A percentile compares a stretch with the other conserved stretches of the same genome.
Conservation (phyloP, 179 eudicot genomes). For the Vitellaria paradoxa region DNA sequence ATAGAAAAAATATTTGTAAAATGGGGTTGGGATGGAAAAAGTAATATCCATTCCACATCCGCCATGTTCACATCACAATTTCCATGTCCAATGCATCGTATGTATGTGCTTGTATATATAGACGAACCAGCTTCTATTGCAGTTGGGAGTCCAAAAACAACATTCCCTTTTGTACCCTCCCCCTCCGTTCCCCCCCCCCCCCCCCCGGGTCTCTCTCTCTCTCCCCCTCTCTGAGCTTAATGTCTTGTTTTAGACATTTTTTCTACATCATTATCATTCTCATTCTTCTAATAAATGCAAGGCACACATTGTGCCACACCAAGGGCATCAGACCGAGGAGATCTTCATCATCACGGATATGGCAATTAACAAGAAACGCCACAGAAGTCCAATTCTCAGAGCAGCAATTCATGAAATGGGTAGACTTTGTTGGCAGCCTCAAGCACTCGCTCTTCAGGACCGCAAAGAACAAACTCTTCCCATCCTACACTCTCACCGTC, state of each 20-base stretch:
- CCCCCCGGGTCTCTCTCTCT: slow-evolving; percentile 4
- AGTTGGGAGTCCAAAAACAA: slow-evolving; percentile 20
- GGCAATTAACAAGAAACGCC: slow-evolving; percentile 43
- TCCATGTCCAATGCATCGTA: too few relatives aligned
- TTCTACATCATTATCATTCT: slow-evolving; percentile 14
- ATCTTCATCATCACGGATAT: slow-evolving; percentile 1
- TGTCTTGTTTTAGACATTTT: slow-evolving; percentile 28
- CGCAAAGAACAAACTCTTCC: slow-evolving; percentile 64
- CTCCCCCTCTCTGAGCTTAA: slow-evolving; percentile 10
- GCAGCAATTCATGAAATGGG: slow-evolving; percentile 83
- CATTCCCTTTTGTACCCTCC: slow-evolving; percentile 28
- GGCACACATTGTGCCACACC: slow-evolving; percentile 30
- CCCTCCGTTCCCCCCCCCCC: slow-evolving; percentile 2
- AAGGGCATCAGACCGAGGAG: slow-evolving; percentile 36
- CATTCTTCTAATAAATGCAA: slow-evolving; percentile 28
- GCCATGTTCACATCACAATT: too few relatives aligned
- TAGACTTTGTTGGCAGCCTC: slow-evolving; percentile 73
- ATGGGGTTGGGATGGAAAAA: too few relatives aligned
- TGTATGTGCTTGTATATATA: slow-evolving; percentile 2
- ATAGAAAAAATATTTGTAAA: too few relatives aligned
- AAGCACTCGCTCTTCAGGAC: slow-evolving; percentile 64
- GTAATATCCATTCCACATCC: too few relatives aligned
- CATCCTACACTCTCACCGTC: slow-evolving; percentile 74
- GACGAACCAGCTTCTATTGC: slow-evolving; percentile 11
- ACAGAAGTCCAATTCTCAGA: slow-evolving; percentile 59